A percentile compares a stretch with the other conserved stretches of the same genome.
These are phyloP conservation scores for Leishmania gerbilli DNA, from an alignment of 208 protist species.

Conservation along the genomic window DNA sequence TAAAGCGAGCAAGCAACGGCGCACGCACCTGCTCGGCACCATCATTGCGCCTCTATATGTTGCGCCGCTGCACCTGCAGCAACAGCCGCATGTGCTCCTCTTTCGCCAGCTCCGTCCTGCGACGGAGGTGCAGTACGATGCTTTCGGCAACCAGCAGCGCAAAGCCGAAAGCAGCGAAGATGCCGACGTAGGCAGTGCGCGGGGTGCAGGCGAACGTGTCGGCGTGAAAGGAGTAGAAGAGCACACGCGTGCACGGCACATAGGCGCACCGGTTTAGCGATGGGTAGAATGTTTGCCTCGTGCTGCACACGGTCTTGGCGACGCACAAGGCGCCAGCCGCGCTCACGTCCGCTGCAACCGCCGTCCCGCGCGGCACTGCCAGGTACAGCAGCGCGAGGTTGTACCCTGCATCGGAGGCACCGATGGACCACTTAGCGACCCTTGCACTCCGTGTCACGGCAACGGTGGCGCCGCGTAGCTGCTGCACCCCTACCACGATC, in stretches of 20 bases:
- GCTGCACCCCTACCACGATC: slow-evolving; percentile 50
- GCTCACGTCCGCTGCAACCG: not conserved
- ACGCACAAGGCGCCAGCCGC: slow-evolving; percentile 7
- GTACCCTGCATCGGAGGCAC: not conserved
- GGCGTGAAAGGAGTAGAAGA: slow-evolving; percentile 46
- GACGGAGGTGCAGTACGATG: slow-evolving; percentile 40
- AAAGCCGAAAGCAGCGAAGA: slow-evolving; percentile 35
- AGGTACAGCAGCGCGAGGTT: slow-evolving; percentile 41
- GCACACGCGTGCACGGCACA: slow-evolving; percentile 29
- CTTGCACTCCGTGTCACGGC: slow-evolving; percentile 35
- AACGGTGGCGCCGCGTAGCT: slow-evolving; percentile 46
- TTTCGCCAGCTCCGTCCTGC: slow-evolving; percentile 31
- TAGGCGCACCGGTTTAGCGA: slow-evolving; percentile 57
- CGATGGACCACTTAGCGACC: slow-evolving; percentile 3
- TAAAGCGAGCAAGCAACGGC: not conserved
- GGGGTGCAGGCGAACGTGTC: slow-evolving; percentile 45
- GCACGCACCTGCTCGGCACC: not conserved
- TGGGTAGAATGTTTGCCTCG: slow-evolving; percentile 34
- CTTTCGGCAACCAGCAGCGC: slow-evolving; percentile 38
- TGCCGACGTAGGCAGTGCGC: slow-evolving; percentile 15
- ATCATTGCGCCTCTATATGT: slow-evolving; percentile 18
- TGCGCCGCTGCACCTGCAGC: slow-evolving; percentile 37
- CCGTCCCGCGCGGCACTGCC: slow-evolving; percentile 14
- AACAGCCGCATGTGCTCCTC: slow-evolving; percentile 40
- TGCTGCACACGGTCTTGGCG: slow-evolving; percentile 12